These are phyloP conservation scores for Lipomyces lipofer DNA, from an alignment of 805 yeast species.

Conservation along the genomic window DNA sequence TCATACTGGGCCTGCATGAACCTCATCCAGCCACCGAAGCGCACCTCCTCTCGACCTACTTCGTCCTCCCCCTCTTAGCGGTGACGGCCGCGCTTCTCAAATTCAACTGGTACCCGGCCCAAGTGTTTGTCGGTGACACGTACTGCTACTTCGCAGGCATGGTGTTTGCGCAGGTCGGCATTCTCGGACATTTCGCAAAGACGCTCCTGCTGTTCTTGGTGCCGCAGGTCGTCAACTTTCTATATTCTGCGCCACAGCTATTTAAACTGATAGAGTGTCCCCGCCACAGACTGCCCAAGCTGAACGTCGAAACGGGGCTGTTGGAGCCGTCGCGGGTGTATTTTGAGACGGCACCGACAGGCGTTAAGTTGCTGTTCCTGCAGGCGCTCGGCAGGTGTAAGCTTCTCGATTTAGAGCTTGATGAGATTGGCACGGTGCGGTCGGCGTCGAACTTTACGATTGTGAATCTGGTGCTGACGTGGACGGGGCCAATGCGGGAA, in stretches of 20 bases:
- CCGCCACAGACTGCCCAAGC: constrained; percentile 86
- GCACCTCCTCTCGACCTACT: constrained; percentile 76
- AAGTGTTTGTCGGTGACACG: constrained; percentile 96
- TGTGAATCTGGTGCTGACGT: constrained; percentile 76
- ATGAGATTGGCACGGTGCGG: constrained; percentile 38
- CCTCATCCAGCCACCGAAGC: constrained; percentile 67
- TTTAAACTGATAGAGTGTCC: constrained; percentile 90
- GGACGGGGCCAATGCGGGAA: constrained; percentile 90
- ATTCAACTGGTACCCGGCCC: constrained; percentile 88
- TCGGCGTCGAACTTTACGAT: constrained; percentile 80
- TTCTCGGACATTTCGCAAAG: constrained; percentile 93
- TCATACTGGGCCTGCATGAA: constrained; percentile 15
- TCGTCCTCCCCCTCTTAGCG: constrained; percentile 84
- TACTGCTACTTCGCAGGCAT: constrained; percentile 97
- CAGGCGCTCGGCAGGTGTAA: constrained; percentile 49
- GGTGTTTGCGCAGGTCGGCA: constrained; percentile 97
- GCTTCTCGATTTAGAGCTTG: constrained; percentile 50
- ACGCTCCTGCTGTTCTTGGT: constrained; percentile 81
- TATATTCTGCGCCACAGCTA: constrained; percentile 90
- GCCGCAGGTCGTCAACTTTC: constrained; percentile 88
- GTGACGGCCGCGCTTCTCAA: constrained; percentile 73
- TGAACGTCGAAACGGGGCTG: constrained; percentile 64
- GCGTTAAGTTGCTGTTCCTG: constrained; percentile 41
- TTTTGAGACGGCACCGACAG: constrained; percentile 36
- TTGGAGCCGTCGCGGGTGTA: constrained; percentile 65